These are phyloP conservation scores for Peronospora destructor DNA, from an alignment of 352 stramenopile genomes.

Conservation along the genomic window DNA sequence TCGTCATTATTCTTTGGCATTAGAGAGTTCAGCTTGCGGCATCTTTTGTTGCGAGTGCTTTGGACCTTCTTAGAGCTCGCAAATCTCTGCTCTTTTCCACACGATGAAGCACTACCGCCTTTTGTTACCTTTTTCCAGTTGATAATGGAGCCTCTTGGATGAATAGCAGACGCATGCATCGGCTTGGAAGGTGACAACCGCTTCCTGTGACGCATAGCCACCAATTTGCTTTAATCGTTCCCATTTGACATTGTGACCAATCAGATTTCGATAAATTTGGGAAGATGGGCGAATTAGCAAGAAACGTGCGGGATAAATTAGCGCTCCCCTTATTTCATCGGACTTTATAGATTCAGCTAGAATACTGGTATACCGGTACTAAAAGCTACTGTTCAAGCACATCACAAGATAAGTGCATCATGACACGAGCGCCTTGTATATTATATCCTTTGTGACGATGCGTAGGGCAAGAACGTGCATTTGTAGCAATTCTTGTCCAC, in stretches of 20 bases:
- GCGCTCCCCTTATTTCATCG: no score
- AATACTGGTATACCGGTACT: no score
- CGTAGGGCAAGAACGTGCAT: not conserved
- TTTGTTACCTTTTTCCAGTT: constrained; percentile 24
- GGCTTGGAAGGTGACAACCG: constrained; percentile 5
- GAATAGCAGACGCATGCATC: constrained; percentile 12
- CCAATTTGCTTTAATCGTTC: no score
- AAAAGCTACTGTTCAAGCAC: not conserved
- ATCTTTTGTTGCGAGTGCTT: constrained; percentile 4
- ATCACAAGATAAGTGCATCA: constrained; percentile 2
- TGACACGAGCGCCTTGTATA: constrained; percentile 4
- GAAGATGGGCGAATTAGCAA: no score
- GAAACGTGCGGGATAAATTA: no score
- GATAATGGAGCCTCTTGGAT: constrained; percentile 4
- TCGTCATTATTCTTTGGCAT: not conserved
- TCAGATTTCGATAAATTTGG: no score
- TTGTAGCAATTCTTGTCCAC: constrained; percentile 21
- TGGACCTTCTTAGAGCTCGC: constrained; percentile 17
- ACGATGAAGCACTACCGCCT: not conserved
- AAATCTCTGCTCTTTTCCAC: constrained; percentile 10
- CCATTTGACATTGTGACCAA: no score
- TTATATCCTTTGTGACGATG: no score
- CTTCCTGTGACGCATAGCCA: constrained; percentile 18
- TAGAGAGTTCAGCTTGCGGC: constrained; percentile 1
- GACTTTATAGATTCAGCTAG: no score